Evolutionary conservation across 1,139 yeast genomes (phyloP).

Genomic region (Suhomyces bolitotheri): DNA sequence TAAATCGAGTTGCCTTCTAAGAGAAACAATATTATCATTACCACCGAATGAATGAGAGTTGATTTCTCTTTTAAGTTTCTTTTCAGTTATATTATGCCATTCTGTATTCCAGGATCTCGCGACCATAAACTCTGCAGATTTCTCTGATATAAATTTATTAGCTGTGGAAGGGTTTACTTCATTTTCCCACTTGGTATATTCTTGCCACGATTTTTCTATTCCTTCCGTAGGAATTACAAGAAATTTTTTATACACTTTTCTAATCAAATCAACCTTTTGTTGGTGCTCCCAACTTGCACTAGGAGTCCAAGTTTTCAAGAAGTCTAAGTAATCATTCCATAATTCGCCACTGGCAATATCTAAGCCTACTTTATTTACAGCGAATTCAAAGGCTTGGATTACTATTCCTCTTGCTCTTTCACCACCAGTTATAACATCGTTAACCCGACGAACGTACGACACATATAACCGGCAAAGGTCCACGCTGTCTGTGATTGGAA

Average conservation of each 20-base stretch:
- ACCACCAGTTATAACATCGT: slow-evolving; percentile 80
- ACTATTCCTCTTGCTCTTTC: slow-evolving; percentile 78
- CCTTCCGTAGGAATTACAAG: slow-evolving; percentile 71
- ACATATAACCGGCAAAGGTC: slow-evolving; percentile 75
- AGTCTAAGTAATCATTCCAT: slow-evolving; percentile 85
- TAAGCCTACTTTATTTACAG: slow-evolving; percentile 72
- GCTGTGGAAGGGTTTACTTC: slow-evolving; percentile 75
- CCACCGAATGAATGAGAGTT: slow-evolving; percentile 31
- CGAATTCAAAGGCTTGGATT: slow-evolving; percentile 82
- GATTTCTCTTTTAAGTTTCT: slow-evolving; percentile 37
- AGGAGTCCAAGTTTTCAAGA: slow-evolving; percentile 77
- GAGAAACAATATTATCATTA: slow-evolving; percentile 25
- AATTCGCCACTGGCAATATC: slow-evolving; percentile 72
- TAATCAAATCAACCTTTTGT: slow-evolving; percentile 72
- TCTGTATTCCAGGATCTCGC: slow-evolving; percentile 81
- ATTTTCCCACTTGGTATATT: slow-evolving; percentile 81
- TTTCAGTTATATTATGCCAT: slow-evolving; percentile 57
- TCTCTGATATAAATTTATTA: slow-evolving; percentile 80
- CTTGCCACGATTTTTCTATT: slow-evolving; percentile 78
- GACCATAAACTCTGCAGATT: slow-evolving; percentile 84
- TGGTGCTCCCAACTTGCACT: slow-evolving; percentile 84
- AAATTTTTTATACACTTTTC: slow-evolving; percentile 73
- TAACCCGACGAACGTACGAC: slow-evolving; percentile 74
- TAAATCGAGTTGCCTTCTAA: slow-evolving; percentile 43
- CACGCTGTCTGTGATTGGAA: slow-evolving; percentile 60